Evolutionary conservation across 2,329 filamentous ascomycete species (phyloP), one percentile per base, ranked within the genome.

Genomic region (Ceratocystis cubensis): DNA sequence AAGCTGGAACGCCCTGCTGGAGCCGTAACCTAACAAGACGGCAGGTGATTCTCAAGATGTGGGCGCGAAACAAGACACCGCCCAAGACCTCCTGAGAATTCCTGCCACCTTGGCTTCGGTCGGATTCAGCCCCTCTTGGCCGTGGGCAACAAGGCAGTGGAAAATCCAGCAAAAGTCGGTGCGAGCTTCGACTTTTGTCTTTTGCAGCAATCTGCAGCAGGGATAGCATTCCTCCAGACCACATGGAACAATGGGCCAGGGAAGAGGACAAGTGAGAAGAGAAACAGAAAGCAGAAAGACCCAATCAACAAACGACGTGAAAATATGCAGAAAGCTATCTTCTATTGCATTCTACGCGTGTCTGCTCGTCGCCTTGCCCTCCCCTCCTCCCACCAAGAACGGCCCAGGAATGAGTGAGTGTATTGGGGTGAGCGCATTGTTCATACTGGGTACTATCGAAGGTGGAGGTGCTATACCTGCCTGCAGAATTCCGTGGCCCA

Each of bases 91-190:
- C 48, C 22, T 41, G 37, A 41, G 7, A 20, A 5, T 22, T 50
- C n/a, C 17, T 13, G 48, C n/a, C 48, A 22, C 48, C 22, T 25
- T 50, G 48, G 7, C 48, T 25, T 20, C 13, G 8, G n/a, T 5
- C 20, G 3, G 25, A 28, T 30, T 13, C 53, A 13, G 53, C 10
- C 4, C 5, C 7, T 30, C 22, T 5, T 57, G 22, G 53, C 28
- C 53, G n/a, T 57, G 13, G 53, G 53, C 53, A 57, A 30, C 50
- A 64, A 46, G 8, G 25, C 37, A 15, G 37, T 41, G 8, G 62
- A 33, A 64, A 37, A 22, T 3, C 22, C 62, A 30, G 62, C n/a
- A 64, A 50, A 33, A 46, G 62, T 41, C 25, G 20, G 62, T 45
- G 41, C 33, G 4, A 22, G 13, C 44, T 48, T 41, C 44, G 53